Evolutionary conservation across 2,329 filamentous ascomycete genomes (phyloP), one percentile per base, ranked within the genome.

Genomic region (Apiospora rasikravindrae): DNA sequence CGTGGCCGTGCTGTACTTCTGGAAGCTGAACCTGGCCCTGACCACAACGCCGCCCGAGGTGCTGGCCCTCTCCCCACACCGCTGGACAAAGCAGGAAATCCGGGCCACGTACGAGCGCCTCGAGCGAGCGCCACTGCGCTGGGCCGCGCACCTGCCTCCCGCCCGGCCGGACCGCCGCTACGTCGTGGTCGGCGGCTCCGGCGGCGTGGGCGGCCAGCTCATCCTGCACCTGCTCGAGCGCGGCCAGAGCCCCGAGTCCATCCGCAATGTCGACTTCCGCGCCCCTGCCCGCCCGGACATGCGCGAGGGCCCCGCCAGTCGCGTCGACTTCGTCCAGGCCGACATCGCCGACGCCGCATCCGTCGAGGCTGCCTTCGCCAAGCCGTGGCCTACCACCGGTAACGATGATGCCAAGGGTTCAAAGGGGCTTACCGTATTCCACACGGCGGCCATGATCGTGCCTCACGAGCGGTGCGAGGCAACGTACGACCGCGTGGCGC

Each of bases 241-340:
- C 24, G 86, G 86, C 7, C 82, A 88, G 76, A 70, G 82, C 1
- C 82, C 85, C 11, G 80, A 83, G 67, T 83, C 82, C 69, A 84
- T 88, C 71, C 85, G 86, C 22, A 84, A 87, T 69, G 75, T 87
- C 40, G 86, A 88, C 76, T 82, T 87, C 71, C 80, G 80, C 33
- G 72, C 79, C 13, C 84, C 85, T 6, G 80, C 81, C 33, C 77
- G 81, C 13, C 73, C 80, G 8, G 79, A 86, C 70, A 82, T 86
- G 76, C 76, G 80, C 19, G 77, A 78, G 5, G 83, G 83, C 0
- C 71, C 77, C 1, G 82, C 79, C 2, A 71, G 76, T 24, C 66
- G 76, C 6, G 82, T 87, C 22, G 78, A 78, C 33, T 86, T 84
- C 70, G 79, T 82, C 51, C 81, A 84, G 73, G 83, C 85, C 16